A percentile compares a stretch with the other conserved stretches of the same genome.
phyloP scores from a whole-genome alignment of 495 filamentous ascomycete genomes.

The Antarctomyces pellizariae region DNA sequence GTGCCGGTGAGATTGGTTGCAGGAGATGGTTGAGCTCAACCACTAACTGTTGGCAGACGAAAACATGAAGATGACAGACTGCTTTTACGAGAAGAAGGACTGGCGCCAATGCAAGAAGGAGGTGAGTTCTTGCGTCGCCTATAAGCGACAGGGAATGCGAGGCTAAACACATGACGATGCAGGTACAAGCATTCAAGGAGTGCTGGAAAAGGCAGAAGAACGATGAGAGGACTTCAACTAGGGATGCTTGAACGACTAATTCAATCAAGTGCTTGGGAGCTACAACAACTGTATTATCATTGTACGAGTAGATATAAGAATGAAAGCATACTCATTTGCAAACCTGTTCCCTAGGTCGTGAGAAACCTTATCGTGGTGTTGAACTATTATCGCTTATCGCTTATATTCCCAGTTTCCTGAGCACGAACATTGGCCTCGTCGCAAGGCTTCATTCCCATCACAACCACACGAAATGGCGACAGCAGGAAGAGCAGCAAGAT shows the following conservation, averaged over 20 bases:
- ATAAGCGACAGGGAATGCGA: background rate
- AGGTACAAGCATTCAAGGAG: slow-evolving; percentile 84
- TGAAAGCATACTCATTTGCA: too few species aligned
- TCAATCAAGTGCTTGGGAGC: too few species aligned
- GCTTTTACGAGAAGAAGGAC: slow-evolving; percentile 89
- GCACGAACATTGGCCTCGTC: too few species aligned
- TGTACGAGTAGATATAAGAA: too few species aligned
- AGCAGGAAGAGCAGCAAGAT: too few species aligned
- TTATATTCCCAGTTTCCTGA: too few species aligned
- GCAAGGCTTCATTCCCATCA: too few species aligned
- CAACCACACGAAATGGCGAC: too few species aligned
- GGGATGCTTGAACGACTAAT: slow-evolving; percentile 29
- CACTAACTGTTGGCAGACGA: slow-evolving; percentile 31
- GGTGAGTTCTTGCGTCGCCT: slow-evolving; percentile 30
- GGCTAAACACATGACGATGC: slow-evolving; percentile 2
- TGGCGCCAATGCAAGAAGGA: slow-evolving; percentile 79
- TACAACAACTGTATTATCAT: too few species aligned
- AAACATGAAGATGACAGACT: slow-evolving; percentile 79
- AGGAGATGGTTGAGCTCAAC: slow-evolving; percentile 1
- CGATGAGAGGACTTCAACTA: slow-evolving; percentile 53
- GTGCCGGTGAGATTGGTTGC: slow-evolving; percentile 35
- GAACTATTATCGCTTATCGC: too few species aligned
- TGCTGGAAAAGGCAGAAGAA: slow-evolving; percentile 93
- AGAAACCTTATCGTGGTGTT: too few species aligned
- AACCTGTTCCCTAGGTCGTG: too few species aligned